phyloP scores from a whole-genome alignment of 2,329 filamentous ascomycete species.

The Cercospora brassicicola region DNA sequence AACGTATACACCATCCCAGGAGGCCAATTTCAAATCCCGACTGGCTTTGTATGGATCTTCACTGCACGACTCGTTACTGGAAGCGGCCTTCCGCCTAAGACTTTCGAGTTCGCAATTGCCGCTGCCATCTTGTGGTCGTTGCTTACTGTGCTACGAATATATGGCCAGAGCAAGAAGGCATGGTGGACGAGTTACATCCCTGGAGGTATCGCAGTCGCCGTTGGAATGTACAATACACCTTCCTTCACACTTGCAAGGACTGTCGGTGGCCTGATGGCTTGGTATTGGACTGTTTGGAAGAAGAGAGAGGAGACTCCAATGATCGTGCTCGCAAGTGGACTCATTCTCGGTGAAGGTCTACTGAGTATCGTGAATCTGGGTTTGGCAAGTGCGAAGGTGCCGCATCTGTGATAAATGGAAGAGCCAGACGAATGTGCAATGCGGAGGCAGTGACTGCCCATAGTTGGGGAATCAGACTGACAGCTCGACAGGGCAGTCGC shows the following conservation, averaged over 20 bases:
- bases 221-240: conserved; percentile 97
- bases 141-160: conserved; percentile 70
- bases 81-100: conserved; percentile 80
- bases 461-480: neutral
- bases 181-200: conserved; percentile 76
- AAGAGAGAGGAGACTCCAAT: conserved; percentile 68
- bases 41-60: conserved; percentile 96
- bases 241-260: conserved; percentile 90
- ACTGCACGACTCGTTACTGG: conserved; percentile 91
- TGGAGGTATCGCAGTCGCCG: conserved; percentile 91
- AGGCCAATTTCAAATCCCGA: conserved; percentile 88
- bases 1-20: conserved; percentile 86
- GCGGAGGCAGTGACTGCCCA: neutral
- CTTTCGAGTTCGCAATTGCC: conserved; percentile 72
- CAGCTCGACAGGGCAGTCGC: neutral
- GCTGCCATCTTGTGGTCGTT: conserved; percentile 72
- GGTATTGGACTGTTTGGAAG: conserved; percentile 69
- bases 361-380: conserved; percentile 87
- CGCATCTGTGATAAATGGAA: conserved; percentile 57
- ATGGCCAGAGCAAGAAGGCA: conserved; percentile 44
- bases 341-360: conserved; percentile 90
- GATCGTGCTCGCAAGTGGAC: conserved; percentile 83
- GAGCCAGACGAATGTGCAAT: neutral
- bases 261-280: conserved; percentile 72
- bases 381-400: conserved; percentile 73